Conservation (phyloP, 208 protist species). For the Wallacemonas sp. region DNA sequence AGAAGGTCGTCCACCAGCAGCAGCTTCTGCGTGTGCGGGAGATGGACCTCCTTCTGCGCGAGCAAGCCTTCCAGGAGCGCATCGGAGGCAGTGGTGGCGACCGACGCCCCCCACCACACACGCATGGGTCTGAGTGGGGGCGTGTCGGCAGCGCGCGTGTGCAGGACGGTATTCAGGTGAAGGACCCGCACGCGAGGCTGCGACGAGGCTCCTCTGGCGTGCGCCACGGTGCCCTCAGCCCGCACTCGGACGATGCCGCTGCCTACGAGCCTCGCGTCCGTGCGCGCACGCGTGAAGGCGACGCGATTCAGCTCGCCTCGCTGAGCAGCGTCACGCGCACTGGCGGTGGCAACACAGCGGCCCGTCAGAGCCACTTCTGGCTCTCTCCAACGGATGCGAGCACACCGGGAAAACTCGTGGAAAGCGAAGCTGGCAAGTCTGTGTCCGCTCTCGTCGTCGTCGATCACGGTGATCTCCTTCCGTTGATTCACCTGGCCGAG, state of each 20-base stretch:
- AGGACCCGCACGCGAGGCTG: not conserved
- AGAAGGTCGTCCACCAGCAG: slow-evolving; percentile 28
- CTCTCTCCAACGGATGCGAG: too few species aligned
- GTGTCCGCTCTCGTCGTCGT: slow-evolving; percentile 8
- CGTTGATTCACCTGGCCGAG: slow-evolving; percentile 22
- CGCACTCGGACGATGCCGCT: not conserved
- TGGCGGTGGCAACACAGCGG: not conserved
- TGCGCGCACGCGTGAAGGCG: slow-evolving; percentile 1
- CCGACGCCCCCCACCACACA: too few species aligned
- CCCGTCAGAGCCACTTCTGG: not conserved
- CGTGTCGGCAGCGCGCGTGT: too few species aligned
- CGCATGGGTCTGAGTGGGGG: too few species aligned
- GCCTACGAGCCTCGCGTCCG: not conserved
- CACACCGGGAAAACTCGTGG: too few species aligned
- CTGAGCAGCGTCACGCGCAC: not conserved
- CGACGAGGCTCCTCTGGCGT: too few species aligned
- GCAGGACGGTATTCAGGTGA: too few species aligned
- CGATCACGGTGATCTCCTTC: slow-evolving; percentile 25
- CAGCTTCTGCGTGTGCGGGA: slow-evolving; percentile 40
- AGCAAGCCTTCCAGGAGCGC: slow-evolving; percentile 17
- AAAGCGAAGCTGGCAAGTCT: not conserved
- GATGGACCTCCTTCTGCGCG: slow-evolving; percentile 40
- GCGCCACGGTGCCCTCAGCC: not conserved
- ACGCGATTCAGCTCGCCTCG: not conserved
- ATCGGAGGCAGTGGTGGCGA: not conserved